Percentiles rank a stretch among this genome's conserved stretches.
phyloP scores from a whole-genome alignment of 108 stramenopile species.

The Cyclostephanos tholiformis region DNA sequence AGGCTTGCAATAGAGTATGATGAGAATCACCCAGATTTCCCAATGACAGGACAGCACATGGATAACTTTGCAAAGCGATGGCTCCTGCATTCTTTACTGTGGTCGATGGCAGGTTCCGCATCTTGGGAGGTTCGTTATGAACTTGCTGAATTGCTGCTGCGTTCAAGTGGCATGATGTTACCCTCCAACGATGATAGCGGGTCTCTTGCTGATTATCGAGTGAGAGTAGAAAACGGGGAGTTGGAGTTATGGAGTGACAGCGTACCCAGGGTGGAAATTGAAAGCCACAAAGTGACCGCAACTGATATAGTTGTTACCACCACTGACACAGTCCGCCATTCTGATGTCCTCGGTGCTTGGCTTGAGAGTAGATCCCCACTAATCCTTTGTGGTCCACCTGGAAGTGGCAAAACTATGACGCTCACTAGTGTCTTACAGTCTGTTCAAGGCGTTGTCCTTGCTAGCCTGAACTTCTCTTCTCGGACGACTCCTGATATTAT shows the following conservation, averaged over 20 bases:
- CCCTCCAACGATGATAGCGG: conserved; percentile 51
- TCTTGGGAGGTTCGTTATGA: conserved; percentile 81
- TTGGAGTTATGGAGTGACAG: conserved; percentile 91
- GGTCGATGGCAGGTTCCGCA: conserved; percentile 94
- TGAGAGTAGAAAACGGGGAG: conserved; percentile 93
- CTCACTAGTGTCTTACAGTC: conserved; percentile 92
- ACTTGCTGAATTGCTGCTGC: conserved; percentile 77
- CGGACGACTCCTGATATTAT: conserved; percentile 96
- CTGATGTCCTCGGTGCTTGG: conserved; percentile 95
- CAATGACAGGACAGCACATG: conserved; percentile 93
- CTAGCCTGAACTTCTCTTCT: conserved; percentile 93
- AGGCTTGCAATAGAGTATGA: conserved; percentile 87
- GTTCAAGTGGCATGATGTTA: conserved; percentile 74
- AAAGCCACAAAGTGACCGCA: conserved; percentile 74
- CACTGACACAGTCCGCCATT: conserved; percentile 94
- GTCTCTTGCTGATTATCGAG: conserved; percentile 81
- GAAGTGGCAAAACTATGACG: conserved; percentile 98
- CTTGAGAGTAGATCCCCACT: conserved; percentile 87
- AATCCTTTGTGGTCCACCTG: conserved; percentile 97
- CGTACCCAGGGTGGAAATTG: conserved; percentile 95
- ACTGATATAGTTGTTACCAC: conserved; percentile 96
- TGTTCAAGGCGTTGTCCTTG: conserved; percentile 91
- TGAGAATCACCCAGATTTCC: conserved; percentile 96
- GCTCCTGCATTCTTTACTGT: conserved; percentile 90
- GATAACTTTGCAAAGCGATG: conserved; percentile 92